Evolutionary conservation across 306 rosid species (phyloP).

Genomic region (Nissolia schottii): DNA sequence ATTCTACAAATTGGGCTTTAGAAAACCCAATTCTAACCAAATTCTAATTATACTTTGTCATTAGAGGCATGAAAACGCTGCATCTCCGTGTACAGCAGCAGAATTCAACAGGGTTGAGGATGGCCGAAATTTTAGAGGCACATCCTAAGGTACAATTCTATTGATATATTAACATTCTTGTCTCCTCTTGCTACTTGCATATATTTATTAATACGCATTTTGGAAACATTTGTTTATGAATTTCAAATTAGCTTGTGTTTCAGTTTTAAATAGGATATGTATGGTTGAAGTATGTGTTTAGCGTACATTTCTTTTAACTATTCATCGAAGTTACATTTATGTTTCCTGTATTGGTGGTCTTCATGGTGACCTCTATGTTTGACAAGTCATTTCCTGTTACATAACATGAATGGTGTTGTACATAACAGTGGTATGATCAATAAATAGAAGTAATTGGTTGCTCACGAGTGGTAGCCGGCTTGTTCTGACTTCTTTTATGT

Average conservation of each 20-base stretch:
- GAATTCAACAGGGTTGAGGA: slow-evolving; percentile 61
- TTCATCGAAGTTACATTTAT: neutral
- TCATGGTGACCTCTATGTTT: neutral
- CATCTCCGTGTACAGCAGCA: slow-evolving; percentile 92
- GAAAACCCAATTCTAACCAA: too few relatives aligned
- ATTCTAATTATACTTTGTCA: slow-evolving; percentile 70
- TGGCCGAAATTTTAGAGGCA: slow-evolving; percentile 77
- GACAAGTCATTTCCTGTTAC: too few relatives aligned
- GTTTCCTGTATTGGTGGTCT: neutral
- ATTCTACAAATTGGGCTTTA: too few relatives aligned
- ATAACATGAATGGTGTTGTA: neutral
- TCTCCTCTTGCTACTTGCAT: neutral
- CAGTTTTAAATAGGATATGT: neutral
- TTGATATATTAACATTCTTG: neutral
- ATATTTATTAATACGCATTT: neutral
- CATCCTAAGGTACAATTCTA: slow-evolving; percentile 71
- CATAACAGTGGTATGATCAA: neutral
- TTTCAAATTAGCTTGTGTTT: neutral
- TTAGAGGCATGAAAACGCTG: slow-evolving; percentile 91
- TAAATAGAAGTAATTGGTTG: neutral
- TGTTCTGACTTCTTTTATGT: neutral
- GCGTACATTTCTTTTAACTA: neutral
- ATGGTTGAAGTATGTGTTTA: neutral
- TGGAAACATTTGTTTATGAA: neutral
- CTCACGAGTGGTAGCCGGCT: neutral